These are phyloP conservation scores for Handroanthus guayacan DNA, from an alignment of 257 asterid genomes.

Conservation along the genomic window DNA sequence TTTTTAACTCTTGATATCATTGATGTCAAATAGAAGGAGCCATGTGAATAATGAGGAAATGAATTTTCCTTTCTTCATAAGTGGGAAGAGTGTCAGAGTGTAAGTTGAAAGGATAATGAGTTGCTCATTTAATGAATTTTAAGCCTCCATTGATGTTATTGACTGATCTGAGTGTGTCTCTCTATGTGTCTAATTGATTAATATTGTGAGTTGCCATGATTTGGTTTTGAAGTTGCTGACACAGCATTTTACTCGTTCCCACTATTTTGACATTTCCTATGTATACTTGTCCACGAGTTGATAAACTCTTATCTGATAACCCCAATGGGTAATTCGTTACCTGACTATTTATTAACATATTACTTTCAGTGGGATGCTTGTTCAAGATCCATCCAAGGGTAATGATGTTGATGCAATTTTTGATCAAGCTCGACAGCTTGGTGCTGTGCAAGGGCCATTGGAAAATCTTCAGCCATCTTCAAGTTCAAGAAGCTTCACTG, in stretches of 20 bases:
- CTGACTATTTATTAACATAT: slow-evolving; percentile 17
- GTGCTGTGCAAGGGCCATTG: slow-evolving; percentile 70
- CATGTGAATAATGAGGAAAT: neutral
- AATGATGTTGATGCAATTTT: slow-evolving; percentile 62
- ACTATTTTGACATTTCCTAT: neutral
- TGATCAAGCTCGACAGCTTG: slow-evolving; percentile 72
- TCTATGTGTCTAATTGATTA: too few species aligned
- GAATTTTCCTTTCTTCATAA: neutral
- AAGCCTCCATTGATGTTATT: slow-evolving; percentile 19
- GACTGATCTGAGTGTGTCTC: neutral
- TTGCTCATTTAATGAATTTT: neutral
- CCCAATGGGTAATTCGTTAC: neutral
- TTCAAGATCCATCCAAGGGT: slow-evolving; percentile 67
- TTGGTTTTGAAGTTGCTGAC: slow-evolving; percentile 23
- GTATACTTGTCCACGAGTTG: neutral
- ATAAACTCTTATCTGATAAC: slow-evolving; percentile 21
- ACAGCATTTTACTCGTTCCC: neutral
- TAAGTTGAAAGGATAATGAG: neutral
- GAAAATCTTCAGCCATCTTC: slow-evolving; percentile 71
- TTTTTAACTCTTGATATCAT: neutral
- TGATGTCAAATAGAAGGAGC: neutral
- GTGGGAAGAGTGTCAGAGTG: neutral
- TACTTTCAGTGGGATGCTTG: slow-evolving; percentile 81
- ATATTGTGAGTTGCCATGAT: slow-evolving; percentile 20
- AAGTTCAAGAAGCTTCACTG: slow-evolving; percentile 80